Percentiles rank a stretch among this genome's conserved stretches.
Evolutionary conservation across 2,329 filamentous ascomycete species (phyloP).

Genomic region (Apiospora malaysiana): DNA sequence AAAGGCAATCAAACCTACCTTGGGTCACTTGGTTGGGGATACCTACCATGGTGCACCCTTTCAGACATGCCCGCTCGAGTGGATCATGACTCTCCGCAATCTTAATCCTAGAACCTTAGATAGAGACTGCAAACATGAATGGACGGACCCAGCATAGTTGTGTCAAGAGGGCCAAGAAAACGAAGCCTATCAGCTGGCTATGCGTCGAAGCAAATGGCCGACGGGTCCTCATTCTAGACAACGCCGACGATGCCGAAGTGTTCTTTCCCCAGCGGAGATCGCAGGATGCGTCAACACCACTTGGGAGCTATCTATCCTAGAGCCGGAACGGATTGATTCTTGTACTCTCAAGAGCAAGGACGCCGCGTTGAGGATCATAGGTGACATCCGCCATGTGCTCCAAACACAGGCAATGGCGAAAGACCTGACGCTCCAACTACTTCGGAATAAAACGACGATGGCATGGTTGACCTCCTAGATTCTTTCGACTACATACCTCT

Average conservation of each 20-base stretch:
- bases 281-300: conserved; percentile 19
- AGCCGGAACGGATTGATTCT: conserved; percentile 39
- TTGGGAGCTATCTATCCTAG: conserved; percentile 37
- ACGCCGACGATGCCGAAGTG: conserved; percentile 41
- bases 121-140: not conserved
- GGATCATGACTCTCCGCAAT: not conserved
- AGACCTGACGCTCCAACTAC: conserved; percentile 35
- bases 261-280: conserved; percentile 30
- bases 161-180: not conserved
- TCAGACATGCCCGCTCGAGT: not conserved
- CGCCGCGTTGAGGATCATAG: conserved; percentile 30
- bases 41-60: not conserved
- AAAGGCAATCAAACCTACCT: too few relatives aligned
- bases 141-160: not conserved
- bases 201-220: conserved; percentile 34
- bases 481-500: conserved; percentile 42
- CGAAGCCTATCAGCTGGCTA: conserved; percentile 39
- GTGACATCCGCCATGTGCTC: conserved; percentile 31
- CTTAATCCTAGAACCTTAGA: not conserved
- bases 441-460: conserved; percentile 35
- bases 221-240: conserved; percentile 47
- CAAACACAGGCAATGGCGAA: conserved; percentile 37
- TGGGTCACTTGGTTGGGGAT: not conserved
- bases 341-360: conserved; percentile 32
- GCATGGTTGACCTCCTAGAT: conserved; percentile 33